These are phyloP conservation scores for Leccinum angustisporum DNA, from an alignment of 1,284 basidiomycete species.

Conservation along the genomic window DNA sequence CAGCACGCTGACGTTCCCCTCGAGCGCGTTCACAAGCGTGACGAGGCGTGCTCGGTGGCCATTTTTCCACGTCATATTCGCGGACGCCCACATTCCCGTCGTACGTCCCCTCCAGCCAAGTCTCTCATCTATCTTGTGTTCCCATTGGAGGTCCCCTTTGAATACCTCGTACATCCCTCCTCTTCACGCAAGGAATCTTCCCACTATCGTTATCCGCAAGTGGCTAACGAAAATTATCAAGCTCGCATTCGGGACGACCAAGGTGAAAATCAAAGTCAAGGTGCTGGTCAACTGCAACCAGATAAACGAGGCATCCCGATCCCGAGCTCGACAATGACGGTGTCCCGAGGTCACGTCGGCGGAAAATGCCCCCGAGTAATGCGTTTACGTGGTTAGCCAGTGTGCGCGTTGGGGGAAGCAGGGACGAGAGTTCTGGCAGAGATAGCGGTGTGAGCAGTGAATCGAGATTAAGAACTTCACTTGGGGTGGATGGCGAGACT, in stretches of 20 bases:
- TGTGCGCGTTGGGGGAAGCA: slow-evolving; percentile 56
- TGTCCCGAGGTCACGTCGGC: slow-evolving; percentile 60
- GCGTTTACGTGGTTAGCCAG: slow-evolving; percentile 69
- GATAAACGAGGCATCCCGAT: slow-evolving; percentile 27
- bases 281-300: slow-evolving; percentile 9
- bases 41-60: slow-evolving; percentile 46
- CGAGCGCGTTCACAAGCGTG: slow-evolving; percentile 36
- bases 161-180: slow-evolving; percentile 23
- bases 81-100: slow-evolving; percentile 58
- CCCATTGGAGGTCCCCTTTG: slow-evolving; percentile 52
- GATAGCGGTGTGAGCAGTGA: slow-evolving; percentile 47
- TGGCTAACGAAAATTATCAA: slow-evolving; percentile 12
- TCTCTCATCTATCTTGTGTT: slow-evolving; percentile 53
- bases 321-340: slow-evolving; percentile 31
- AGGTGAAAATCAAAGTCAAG: slow-evolving; percentile 13
- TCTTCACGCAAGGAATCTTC: too few species aligned
- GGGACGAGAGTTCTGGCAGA: slow-evolving; percentile 52
- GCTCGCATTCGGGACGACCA: slow-evolving; percentile 22
- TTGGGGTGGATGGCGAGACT: slow-evolving; percentile 22
- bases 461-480: slow-evolving; percentile 36
- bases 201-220: slow-evolving; percentile 20
- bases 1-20: slow-evolving; percentile 31
- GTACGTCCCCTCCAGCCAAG: slow-evolving; percentile 67
- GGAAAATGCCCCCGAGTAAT: slow-evolving; percentile 54
- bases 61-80: slow-evolving; percentile 47